These are phyloP conservation scores for Allomyces javanicus DNA, from an alignment of 192 early-diverging fungal species.

Conservation along the genomic window DNA sequence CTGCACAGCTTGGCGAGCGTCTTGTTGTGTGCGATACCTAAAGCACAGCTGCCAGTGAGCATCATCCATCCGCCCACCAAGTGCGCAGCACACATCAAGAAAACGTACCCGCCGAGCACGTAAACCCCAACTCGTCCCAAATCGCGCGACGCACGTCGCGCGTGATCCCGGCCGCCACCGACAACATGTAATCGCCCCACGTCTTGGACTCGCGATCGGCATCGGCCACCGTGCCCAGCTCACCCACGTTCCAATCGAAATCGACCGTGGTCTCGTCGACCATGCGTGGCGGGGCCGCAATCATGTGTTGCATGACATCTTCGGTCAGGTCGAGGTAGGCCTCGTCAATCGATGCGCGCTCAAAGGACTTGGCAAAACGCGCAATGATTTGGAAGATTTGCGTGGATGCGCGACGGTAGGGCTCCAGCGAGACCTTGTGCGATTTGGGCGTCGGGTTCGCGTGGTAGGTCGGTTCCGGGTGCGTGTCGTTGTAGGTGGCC, in stretches of 20 bases:
- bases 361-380: slow-evolving; percentile 29
- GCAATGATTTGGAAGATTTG: slow-evolving; percentile 52
- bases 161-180: slow-evolving; percentile 48
- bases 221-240: slow-evolving; percentile 2
- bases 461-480: slow-evolving; percentile 45
- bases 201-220: slow-evolving; percentile 4
- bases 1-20: slow-evolving; percentile 70
- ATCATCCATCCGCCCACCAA: slow-evolving; percentile 1
- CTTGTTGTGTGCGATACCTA: slow-evolving; percentile 67
- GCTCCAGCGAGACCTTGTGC: slow-evolving; percentile 78
- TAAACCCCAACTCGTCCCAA: slow-evolving; percentile 48
- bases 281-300: slow-evolving; percentile 3
- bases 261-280: too few relatives aligned
- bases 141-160: slow-evolving; percentile 41
- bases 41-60: background rate
- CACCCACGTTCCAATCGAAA: too few relatives aligned
- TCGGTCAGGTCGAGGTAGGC: slow-evolving; percentile 71
- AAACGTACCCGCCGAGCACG: slow-evolving; percentile 44
- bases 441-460: slow-evolving; percentile 37
- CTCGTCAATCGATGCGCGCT: slow-evolving; percentile 70
- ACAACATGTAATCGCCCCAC: slow-evolving; percentile 63
- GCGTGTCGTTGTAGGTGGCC: slow-evolving; percentile 54
- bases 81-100: background rate
- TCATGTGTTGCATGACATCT: slow-evolving; percentile 30
- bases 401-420: slow-evolving; percentile 50